Evolutionary conservation across 306 rosid species (phyloP).

Genomic region (Fagus sylvatica): DNA sequence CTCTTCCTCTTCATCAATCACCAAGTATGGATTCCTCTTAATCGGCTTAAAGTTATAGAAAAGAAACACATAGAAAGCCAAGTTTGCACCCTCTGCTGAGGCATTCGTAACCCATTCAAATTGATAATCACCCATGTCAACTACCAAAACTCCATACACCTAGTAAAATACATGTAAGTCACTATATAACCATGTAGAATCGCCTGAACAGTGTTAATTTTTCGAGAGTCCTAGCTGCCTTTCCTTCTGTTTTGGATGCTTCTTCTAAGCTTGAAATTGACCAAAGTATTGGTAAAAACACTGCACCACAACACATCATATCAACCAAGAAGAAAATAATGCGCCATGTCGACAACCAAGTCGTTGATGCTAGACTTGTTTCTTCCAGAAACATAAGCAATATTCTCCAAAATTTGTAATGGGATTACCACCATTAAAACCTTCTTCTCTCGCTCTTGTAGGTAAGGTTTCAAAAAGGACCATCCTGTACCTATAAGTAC

Average conservation of each 20-base stretch:
- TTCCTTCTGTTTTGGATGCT: constrained; percentile 17
- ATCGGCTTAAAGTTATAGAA: constrained; percentile 10
- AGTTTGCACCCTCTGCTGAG: constrained; percentile 6
- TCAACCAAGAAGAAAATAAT: constrained; percentile 12
- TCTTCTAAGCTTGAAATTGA: constrained; percentile 8
- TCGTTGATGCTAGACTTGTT: constrained; percentile 1
- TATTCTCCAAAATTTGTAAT: constrained; percentile 18
- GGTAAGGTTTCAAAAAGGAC: constrained; percentile 18
- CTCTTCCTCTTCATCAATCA: constrained; percentile 5
- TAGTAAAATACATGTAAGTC: constrained; percentile 17
- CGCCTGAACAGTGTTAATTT: constrained; percentile 8
- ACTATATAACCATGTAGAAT: constrained; percentile 15
- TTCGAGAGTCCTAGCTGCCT: constrained; percentile 9
- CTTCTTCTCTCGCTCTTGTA: constrained; percentile 21
- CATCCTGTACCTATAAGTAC: constrained; percentile 17
- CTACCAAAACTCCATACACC: not conserved
- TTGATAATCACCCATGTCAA: not conserved
- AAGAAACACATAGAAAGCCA: constrained; percentile 7
- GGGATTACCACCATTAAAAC: constrained; percentile 19
- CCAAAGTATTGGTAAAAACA: constrained; percentile 18
- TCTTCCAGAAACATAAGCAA: constrained; percentile 1
- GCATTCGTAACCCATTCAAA: constrained; percentile 10
- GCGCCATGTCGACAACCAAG: constrained; percentile 10
- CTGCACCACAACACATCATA: constrained; percentile 12
- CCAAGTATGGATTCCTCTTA: constrained; percentile 11